phyloP scores from a whole-genome alignment of 2,329 filamentous ascomycete genomes.

The Phaeosphaeria sp. region DNA sequence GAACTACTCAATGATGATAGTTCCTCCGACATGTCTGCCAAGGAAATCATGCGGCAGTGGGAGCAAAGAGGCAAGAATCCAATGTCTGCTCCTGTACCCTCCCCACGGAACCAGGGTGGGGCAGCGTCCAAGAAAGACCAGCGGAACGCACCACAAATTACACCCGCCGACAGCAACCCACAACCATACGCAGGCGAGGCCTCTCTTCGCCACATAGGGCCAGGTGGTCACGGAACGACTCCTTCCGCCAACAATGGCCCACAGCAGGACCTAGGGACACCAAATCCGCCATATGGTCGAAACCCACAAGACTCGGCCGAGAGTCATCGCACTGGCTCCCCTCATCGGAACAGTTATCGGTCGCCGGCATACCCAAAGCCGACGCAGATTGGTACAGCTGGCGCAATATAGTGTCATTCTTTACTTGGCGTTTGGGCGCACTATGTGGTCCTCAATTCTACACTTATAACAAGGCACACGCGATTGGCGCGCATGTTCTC shows the following conservation, averaged over 20 bases:
- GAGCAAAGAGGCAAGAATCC: constrained; percentile 77
- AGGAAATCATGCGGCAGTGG: constrained; percentile 94
- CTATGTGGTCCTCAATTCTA: constrained; percentile 18
- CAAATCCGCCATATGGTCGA: constrained; percentile 43
- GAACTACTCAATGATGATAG: constrained; percentile 85
- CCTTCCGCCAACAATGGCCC: constrained; percentile 32
- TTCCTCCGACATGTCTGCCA: constrained; percentile 87
- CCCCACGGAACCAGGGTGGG: constrained; percentile 46
- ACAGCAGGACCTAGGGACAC: constrained; percentile 39
- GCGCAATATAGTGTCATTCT: constrained; percentile 34
- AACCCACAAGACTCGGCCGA: constrained; percentile 42
- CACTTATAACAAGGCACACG: constrained; percentile 14
- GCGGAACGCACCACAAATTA: constrained; percentile 62
- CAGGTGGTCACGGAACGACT: constrained; percentile 18
- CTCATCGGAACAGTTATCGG: constrained; percentile 48
- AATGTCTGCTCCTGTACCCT: constrained; percentile 58
- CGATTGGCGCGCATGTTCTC: constrained; percentile 18
- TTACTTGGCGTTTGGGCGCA: constrained; percentile 31
- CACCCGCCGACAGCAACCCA: constrained; percentile 86
- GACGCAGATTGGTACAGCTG: constrained; percentile 45
- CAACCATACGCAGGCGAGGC: constrained; percentile 83
- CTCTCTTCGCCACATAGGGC: constrained; percentile 75
- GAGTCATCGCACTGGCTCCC: constrained; percentile 44
- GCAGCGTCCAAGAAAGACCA: constrained; percentile 61
- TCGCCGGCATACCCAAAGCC: constrained; percentile 46